Base-by-base conservation (phyloP, 2,329 filamentous ascomycete genomes). In the Colletotrichum tanaceti region DNA sequence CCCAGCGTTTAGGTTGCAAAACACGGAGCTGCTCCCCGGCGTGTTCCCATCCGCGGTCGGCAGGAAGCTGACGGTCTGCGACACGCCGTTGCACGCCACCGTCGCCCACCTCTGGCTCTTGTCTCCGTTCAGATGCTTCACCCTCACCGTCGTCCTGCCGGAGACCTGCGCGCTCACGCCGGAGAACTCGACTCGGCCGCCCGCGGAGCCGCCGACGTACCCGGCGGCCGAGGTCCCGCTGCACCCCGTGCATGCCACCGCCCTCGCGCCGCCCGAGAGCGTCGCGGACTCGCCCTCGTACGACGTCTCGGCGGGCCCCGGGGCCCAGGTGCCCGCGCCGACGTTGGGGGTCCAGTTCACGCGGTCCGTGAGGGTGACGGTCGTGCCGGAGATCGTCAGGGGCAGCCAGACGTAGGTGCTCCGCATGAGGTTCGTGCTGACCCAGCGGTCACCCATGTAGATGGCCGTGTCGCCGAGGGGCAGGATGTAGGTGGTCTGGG, bases 361-460 rank as follows among this genome's bases (percentile, higher is more conserved):
- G 39, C 80, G 76, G 75, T 89, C 85, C 60, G 80, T 77, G 73
- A 87, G 81, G 16, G 73, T 81, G 4, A 87, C 84, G 0, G 79
- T 83, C 0, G 81, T 86, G 0, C 86, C 87, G 2, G 79, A 80
- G 69, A 90, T 81, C 6, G 74, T 79, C 0, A 91, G 77, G 0
- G 89, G 89, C 0, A 91, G 81, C 89, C 89, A 91, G 50, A 91
- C 78, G 72, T 91, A 91, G 0, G 88, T 90, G 63, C 84, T 87
- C 0, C 84, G 79, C 78, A 84, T 85, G 0, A 92, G 82, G 70
- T 91, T 88, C 24, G 76, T 75, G 10, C 82, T 84, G 0, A 86
- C 77, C 90, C 90, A 92, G 39, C 90, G 86, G 77, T 92, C 90
- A 20, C 90, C 90, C 77, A 91, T 85, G 77, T 91, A 92, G 70